A percentile compares a stretch with the other conserved stretches of the same genome.
These are phyloP conservation scores for Penstemon barbatus DNA, from an alignment of 257 asterid species.

Conservation along the genomic window DNA sequence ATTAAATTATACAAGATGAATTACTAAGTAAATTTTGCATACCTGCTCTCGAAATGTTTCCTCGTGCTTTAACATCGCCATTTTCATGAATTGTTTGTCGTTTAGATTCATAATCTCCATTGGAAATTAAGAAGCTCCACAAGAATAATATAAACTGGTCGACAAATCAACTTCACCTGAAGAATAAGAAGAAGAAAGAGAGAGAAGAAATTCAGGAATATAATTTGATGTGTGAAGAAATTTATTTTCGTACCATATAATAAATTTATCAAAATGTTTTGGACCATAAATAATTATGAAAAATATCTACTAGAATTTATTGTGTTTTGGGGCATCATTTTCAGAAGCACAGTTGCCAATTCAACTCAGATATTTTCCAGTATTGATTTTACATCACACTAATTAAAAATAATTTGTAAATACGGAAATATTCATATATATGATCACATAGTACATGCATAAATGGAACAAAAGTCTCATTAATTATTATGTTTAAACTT, in stretches of 20 bases:
- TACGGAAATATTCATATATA: not conserved
- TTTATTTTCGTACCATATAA: not conserved
- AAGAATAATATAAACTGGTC: too few species aligned
- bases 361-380: constrained; percentile 28
- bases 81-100: constrained; percentile 81
- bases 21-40: not conserved
- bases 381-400: not conserved
- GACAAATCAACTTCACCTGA: constrained; percentile 20
- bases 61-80: constrained; percentile 93
- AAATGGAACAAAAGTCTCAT: not conserved
- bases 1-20: not conserved
- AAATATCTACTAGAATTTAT: constrained; percentile 46
- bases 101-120: constrained; percentile 71
- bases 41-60: constrained; percentile 92
- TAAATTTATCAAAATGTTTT: constrained; percentile 24
- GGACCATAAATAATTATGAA: constrained; percentile 42
- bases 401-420: not conserved
- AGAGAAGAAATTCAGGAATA: constrained; percentile 5
- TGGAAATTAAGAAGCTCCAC: constrained; percentile 8
- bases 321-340: constrained; percentile 31
- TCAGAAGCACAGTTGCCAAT: constrained; percentile 37
- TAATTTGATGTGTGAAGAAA: not conserved
- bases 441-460: not conserved
- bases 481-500: too few species aligned
- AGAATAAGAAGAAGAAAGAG: constrained; percentile 17